These are phyloP conservation scores for Stachybotrys chartarum DNA, from an alignment of 2,329 filamentous ascomycete species.

Conservation along the genomic window DNA sequence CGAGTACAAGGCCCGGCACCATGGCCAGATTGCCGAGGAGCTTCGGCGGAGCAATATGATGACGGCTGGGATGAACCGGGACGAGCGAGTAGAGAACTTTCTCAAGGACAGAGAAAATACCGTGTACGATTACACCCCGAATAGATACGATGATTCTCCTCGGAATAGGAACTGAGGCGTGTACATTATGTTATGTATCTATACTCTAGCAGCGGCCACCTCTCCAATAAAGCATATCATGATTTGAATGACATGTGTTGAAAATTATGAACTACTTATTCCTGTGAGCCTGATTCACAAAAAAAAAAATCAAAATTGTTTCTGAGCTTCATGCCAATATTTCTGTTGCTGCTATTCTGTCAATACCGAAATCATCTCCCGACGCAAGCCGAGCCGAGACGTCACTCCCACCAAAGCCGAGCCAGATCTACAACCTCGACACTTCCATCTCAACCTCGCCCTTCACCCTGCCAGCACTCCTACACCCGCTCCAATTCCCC, in stretches of 20 bases:
- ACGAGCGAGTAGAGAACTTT: constrained; percentile 71
- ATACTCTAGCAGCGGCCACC: not conserved
- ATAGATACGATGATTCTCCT: not conserved
- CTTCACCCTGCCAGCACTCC: constrained; percentile 1
- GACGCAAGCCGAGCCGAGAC: constrained; percentile 1
- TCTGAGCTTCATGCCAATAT: no score
- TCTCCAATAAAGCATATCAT: not conserved
- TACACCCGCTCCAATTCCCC: not conserved
- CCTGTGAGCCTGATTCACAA: no score
- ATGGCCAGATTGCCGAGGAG: constrained; percentile 56
- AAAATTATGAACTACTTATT: no score
- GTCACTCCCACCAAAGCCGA: not conserved
- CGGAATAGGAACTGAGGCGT: not conserved
- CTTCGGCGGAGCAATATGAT: constrained; percentile 46
- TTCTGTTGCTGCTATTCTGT: no score
- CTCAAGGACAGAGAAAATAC: constrained; percentile 59
- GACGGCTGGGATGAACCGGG: constrained; percentile 43
- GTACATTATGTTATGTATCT: not conserved
- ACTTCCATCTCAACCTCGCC: not conserved
- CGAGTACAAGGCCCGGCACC: constrained; percentile 59
- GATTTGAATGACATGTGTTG: not conserved
- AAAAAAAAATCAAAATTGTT: no score
- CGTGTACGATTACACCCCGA: not conserved
- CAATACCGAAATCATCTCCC: not conserved
- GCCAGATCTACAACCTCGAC: not conserved